phyloP scores from a whole-genome alignment of 2,329 filamentous ascomycete genomes.

The Trichoderma pleuroti region DNA sequence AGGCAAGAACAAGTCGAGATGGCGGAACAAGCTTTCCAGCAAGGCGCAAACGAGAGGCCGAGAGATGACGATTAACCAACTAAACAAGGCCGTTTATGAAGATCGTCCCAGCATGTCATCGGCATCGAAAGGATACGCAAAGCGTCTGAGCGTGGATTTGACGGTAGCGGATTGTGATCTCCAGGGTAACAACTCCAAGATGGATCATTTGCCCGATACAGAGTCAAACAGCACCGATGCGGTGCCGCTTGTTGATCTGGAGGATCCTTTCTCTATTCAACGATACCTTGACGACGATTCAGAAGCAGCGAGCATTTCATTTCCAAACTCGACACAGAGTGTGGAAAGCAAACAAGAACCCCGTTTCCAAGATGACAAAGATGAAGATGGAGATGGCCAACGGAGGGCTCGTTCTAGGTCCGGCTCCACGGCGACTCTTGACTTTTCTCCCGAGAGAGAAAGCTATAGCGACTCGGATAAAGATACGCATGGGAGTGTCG shows the following conservation, averaged over 20 bases:
- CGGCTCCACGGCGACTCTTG: neutral
- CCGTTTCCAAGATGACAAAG: neutral
- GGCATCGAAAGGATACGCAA: neutral
- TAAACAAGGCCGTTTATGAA: neutral
- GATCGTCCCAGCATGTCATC: neutral
- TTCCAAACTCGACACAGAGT: neutral
- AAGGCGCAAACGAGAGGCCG: neutral
- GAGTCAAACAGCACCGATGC: neutral
- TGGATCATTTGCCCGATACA: neutral
- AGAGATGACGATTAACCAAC: neutral
- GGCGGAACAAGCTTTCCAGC: neutral
- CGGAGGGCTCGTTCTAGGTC: neutral
- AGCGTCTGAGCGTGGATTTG: neutral
- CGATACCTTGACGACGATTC: neutral
- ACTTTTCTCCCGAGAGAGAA: neutral
- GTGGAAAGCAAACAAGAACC: neutral
- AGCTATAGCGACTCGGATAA: no score
- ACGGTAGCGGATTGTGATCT: neutral
- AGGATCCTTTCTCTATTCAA: neutral
- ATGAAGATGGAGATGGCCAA: neutral
- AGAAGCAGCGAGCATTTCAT: neutral
- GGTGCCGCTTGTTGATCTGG: neutral
- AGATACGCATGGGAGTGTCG: neutral
- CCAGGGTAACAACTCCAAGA: neutral
- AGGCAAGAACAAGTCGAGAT: slow-evolving; percentile 1